Evolutionary conservation across 116 monocot genomes (phyloP), one percentile per base, ranked within the genome.

Genomic region (Zostera marina): DNA sequence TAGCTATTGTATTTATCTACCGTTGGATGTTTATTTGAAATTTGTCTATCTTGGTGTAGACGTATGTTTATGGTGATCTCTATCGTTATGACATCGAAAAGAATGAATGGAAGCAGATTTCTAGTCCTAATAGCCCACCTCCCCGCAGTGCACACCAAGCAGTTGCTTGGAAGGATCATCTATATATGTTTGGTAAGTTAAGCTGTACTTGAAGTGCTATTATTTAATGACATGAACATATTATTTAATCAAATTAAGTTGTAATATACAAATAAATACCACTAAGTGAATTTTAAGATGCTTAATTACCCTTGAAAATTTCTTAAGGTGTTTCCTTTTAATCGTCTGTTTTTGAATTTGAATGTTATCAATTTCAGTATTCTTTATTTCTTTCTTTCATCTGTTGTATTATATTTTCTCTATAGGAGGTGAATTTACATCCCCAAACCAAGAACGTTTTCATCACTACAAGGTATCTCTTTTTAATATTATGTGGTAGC

Each of bases 371-470:
- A 22, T 53, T 53, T 22, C 23, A 0, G 22, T 22, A 22, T 53
- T 53, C 11, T 24, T 0, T 12, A 9, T 56, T 56, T n/a, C 11
- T 24, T 0, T 12, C 22, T 56, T 56, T n/a, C 11, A 26, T 56
- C 5, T 32, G 8, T 14, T 15, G 4, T 25, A 24, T 11, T n/a
- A 1, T 56, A 42, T 26, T 44, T 24, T 26, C 11, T 38, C 6
- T 65, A 55, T 56, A 96, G 96, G 96, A 57, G 96, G 96, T 61
- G 96, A 96, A 61, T 96, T 85, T 38, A 96, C 96, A 65, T 96
- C 96, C 43, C 96, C 96, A 48, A 96, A 96, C 69, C 96, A 96
- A 68, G 96, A 96, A 64, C 68, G 96, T 46, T 96, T 96, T 66
- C 96, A 96, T 74, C 96, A 96, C 67, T 96, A 96, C 71, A 96